Evolutionary conservation across 257 asterid genomes (phyloP).

Genomic region (Apocynum venetum): DNA sequence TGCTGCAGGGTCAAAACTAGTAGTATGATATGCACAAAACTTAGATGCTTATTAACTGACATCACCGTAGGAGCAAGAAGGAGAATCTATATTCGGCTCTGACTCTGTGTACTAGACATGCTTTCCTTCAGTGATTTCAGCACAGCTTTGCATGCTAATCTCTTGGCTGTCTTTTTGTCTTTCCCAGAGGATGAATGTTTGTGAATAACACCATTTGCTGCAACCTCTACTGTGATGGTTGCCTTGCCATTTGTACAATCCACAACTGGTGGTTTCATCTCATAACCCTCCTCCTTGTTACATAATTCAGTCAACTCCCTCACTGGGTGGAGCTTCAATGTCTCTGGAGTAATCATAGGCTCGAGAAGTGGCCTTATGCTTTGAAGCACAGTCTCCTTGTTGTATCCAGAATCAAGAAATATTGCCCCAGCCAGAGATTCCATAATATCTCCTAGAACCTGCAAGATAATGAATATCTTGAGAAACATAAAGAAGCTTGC

Average conservation of each 20-base stretch:
- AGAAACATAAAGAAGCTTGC: neutral
- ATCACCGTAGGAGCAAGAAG: neutral
- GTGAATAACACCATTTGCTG: constrained; percentile 46
- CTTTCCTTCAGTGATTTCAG: constrained; percentile 35
- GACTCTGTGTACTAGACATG: neutral
- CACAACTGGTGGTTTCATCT: constrained; percentile 19
- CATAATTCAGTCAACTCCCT: constrained; percentile 63
- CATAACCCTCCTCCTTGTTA: constrained; percentile 36
- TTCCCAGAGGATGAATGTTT: constrained; percentile 24
- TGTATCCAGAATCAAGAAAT: constrained; percentile 59
- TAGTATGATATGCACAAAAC: neutral
- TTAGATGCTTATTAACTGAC: neutral
- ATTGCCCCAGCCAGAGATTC: constrained; percentile 86
- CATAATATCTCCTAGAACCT: constrained; percentile 88
- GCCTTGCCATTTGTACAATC: constrained; percentile 27
- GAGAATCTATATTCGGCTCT: neutral
- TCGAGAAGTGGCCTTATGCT: constrained; percentile 73
- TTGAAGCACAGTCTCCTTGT: constrained; percentile 44
- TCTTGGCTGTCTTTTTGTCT: constrained; percentile 39
- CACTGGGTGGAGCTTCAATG: constrained; percentile 56
- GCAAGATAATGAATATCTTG: neutral
- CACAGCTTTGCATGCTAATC: constrained; percentile 48
- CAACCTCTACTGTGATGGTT: constrained; percentile 45
- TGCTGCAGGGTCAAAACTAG: neutral
- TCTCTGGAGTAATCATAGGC: constrained; percentile 68